phyloP scores from a whole-genome alignment of 345 rosid genomes.

The Psidium friedrichsthalianum region DNA sequence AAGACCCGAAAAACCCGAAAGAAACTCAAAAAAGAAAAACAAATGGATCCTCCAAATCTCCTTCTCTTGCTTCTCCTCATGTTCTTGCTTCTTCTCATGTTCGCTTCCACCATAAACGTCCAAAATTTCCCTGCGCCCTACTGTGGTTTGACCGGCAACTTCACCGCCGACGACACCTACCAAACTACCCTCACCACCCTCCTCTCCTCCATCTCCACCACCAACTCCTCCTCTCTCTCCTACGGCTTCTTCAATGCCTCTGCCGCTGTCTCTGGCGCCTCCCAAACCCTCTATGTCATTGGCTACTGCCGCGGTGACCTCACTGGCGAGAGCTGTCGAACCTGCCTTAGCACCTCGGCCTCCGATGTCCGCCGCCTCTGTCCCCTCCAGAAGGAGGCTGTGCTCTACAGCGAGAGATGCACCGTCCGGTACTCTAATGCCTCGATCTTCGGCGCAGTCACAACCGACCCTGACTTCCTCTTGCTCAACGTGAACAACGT shows the following conservation, averaged over 20 bases:
- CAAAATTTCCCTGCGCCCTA: not conserved
- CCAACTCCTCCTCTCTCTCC: not conserved
- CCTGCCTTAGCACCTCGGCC: not conserved
- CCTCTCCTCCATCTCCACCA: not conserved
- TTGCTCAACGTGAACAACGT: rapidly evolving
- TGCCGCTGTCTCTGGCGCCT: not conserved
- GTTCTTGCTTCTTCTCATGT: not conserved
- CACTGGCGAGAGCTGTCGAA: not conserved
- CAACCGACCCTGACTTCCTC: not conserved
- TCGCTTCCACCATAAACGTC: not conserved
- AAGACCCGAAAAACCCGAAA: not conserved
- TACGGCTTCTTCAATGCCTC: not conserved
- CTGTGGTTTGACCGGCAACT: not conserved
- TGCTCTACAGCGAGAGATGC: not conserved
- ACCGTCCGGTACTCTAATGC: not conserved
- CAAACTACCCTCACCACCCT: not conserved
- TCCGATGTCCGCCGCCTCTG: not conserved
- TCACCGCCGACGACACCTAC: not conserved
- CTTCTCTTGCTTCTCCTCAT: not conserved
- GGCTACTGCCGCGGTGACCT: not conserved
- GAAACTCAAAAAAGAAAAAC: not conserved
- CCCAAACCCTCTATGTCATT: not conserved
- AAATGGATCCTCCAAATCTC: not conserved
- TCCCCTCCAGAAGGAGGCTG: not conserved
- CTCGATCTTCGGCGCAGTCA: not conserved